These are phyloP conservation scores for Vitellaria paradoxa DNA, from an alignment of 179 eudicot species.

Conservation along the genomic window DNA sequence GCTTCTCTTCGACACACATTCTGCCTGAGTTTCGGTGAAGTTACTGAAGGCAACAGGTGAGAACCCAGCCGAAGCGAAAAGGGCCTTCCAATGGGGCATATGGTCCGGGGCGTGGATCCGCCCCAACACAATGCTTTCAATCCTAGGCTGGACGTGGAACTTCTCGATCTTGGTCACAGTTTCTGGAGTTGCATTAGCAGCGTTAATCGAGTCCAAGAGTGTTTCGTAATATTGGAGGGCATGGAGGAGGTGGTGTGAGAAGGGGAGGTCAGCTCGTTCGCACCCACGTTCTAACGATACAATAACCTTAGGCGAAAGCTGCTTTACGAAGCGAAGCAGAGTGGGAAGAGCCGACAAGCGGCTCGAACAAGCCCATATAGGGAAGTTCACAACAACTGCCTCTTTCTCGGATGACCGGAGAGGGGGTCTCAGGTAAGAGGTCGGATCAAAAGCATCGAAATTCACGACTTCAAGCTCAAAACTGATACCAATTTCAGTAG, in stretches of 20 bases:
- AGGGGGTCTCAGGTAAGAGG: conserved; percentile 20
- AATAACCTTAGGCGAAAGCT: conserved; percentile 56
- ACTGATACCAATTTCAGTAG: conserved; percentile 46
- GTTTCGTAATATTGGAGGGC: conserved; percentile 46
- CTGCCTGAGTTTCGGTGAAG: conserved; percentile 74
- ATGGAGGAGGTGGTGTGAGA: conserved; percentile 56
- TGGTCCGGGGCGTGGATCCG: conserved; percentile 42
- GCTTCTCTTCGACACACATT: conserved; percentile 59
- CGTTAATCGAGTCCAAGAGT: conserved; percentile 56
- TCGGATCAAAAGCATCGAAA: conserved; percentile 53
- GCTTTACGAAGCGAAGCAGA: conserved; percentile 62
- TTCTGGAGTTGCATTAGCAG: conserved; percentile 38
- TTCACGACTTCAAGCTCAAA: conserved; percentile 72
- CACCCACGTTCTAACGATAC: conserved; percentile 68
- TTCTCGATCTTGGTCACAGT: conserved; percentile 45
- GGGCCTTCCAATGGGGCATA: conserved; percentile 61
- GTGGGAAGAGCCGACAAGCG: conserved; percentile 32
- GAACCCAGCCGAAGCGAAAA: conserved; percentile 60
- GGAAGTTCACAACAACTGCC: conserved; percentile 56
- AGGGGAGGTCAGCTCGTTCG: conserved; percentile 62
- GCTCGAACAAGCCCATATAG: conserved; percentile 44
- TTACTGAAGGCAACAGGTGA: conserved; percentile 51
- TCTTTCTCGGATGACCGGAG: conserved; percentile 34
- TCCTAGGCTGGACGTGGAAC: conserved; percentile 63
- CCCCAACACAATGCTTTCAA: conserved; percentile 58